A percentile compares a stretch with the other conserved stretches of the same genome.
phyloP scores from a whole-genome alignment of 306 rosid species.

The Prinsepia uniflora region DNA sequence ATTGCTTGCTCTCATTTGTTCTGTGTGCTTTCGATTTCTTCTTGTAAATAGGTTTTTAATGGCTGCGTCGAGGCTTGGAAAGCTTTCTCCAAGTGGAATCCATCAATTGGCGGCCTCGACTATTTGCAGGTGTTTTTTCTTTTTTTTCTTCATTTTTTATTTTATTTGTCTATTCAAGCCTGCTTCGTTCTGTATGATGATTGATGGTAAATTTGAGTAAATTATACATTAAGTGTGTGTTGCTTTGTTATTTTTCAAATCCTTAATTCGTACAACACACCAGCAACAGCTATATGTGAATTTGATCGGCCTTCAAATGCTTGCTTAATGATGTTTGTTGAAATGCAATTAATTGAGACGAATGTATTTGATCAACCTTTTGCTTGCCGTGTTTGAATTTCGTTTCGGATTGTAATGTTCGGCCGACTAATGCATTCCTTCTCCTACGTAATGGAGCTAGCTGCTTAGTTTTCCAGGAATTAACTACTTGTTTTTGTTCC shows the following conservation, averaged over 20 bases:
- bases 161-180: neutral
- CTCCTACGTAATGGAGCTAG: neutral
- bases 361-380: neutral
- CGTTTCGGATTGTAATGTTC: neutral
- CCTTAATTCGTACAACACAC: neutral
- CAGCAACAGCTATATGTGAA: neutral
- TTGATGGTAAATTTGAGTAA: neutral
- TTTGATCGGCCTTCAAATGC: neutral
- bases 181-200: neutral
- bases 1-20: neutral
- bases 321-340: neutral
- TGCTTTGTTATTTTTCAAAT: neutral
- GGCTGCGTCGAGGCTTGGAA: conserved; percentile 65
- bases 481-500: neutral
- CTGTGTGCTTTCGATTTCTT: neutral
- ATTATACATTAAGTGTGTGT: neutral
- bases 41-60: conserved; percentile 45
- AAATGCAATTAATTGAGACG: too few relatives aligned
- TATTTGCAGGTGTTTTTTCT: conserved; percentile 67
- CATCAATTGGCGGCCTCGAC: conserved; percentile 64
- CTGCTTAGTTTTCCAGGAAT: neutral
- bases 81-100: conserved; percentile 69
- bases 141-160: neutral
- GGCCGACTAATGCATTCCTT: neutral
- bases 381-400: neutral